Percentiles rank a stretch among this genome's conserved stretches.
Conservation (phyloP, 306 rosid species). For the Cucurbita argyrosperma region DNA sequence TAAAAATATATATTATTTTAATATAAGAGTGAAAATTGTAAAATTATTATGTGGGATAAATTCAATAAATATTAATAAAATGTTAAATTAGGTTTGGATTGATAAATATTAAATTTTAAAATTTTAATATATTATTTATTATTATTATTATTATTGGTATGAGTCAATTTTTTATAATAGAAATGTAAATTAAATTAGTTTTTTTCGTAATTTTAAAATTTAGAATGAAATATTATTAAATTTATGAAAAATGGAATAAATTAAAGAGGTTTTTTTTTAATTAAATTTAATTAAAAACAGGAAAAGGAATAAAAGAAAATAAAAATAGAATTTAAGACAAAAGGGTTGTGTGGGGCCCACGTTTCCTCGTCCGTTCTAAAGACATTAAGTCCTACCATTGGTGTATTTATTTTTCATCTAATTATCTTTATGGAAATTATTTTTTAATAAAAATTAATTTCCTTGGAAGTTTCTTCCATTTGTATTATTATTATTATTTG, state of each 20-base stretch:
- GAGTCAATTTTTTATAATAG: too few relatives aligned
- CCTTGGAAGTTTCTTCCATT: background rate
- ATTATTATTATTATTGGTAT: too few relatives aligned
- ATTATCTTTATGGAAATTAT: conserved; percentile 1
- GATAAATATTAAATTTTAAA: too few relatives aligned
- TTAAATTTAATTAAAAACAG: background rate
- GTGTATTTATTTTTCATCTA: background rate
- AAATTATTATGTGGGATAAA: too few relatives aligned
- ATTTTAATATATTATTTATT: too few relatives aligned
- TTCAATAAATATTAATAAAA: too few relatives aligned
- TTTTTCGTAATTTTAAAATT: too few relatives aligned
- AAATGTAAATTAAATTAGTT: too few relatives aligned
- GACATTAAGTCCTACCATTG: background rate
- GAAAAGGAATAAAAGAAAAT: background rate
- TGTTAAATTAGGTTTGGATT: too few relatives aligned
- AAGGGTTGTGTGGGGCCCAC: background rate
- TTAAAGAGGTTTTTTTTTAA: background rate
- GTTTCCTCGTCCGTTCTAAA: conserved; percentile 1
- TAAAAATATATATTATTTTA: too few relatives aligned
- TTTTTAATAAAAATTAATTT: background rate
- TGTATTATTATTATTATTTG: background rate
- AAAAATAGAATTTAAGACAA: background rate
- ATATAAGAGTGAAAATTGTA: too few relatives aligned
- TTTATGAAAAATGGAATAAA: background rate
- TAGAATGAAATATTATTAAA: background rate